phyloP scores from a whole-genome alignment of 1,139 yeast species.

The Yamadazyma mexicana region DNA sequence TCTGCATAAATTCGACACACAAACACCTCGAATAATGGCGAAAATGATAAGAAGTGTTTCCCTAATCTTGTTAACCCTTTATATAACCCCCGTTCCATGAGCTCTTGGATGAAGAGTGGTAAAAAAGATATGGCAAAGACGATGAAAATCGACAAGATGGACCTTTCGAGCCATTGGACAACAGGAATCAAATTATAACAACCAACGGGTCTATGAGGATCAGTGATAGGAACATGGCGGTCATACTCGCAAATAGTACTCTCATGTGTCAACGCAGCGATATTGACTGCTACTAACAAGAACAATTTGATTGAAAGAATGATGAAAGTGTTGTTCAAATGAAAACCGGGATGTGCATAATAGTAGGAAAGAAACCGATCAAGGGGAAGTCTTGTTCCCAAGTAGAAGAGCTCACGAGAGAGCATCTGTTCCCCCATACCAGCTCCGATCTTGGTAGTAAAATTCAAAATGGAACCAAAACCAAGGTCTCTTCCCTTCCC shows the following conservation, averaged over 20 bases:
- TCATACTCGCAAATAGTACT: constrained; percentile 49
- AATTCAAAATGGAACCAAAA: constrained; percentile 52
- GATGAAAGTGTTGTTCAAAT: constrained; percentile 52
- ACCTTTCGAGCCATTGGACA: constrained; percentile 50
- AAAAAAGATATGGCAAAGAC: constrained; percentile 51
- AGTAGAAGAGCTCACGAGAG: constrained; percentile 52
- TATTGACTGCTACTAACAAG: constrained; percentile 44
- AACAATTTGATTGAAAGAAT: constrained; percentile 49
- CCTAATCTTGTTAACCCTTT: constrained; percentile 44
- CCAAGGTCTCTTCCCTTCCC: constrained; percentile 60
- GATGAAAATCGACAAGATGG: constrained; percentile 48
- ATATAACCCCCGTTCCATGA: constrained; percentile 51
- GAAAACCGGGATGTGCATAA: constrained; percentile 60
- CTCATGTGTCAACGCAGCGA: constrained; percentile 48
- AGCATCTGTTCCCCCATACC: constrained; percentile 62
- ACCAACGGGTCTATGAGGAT: constrained; percentile 43
- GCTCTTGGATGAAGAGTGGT: constrained; percentile 51
- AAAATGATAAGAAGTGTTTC: constrained; percentile 49
- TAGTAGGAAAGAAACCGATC: constrained; percentile 54
- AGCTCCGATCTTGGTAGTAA: constrained; percentile 57
- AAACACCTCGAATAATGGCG: constrained; percentile 56
- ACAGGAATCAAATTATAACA: constrained; percentile 52
- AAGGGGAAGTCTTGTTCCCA: constrained; percentile 49
- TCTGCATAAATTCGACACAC: constrained; percentile 53
- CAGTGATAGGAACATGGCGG: constrained; percentile 46